Conservation (phyloP, 768 basidiomycete species). For the Dioszegia hungarica region DNA sequence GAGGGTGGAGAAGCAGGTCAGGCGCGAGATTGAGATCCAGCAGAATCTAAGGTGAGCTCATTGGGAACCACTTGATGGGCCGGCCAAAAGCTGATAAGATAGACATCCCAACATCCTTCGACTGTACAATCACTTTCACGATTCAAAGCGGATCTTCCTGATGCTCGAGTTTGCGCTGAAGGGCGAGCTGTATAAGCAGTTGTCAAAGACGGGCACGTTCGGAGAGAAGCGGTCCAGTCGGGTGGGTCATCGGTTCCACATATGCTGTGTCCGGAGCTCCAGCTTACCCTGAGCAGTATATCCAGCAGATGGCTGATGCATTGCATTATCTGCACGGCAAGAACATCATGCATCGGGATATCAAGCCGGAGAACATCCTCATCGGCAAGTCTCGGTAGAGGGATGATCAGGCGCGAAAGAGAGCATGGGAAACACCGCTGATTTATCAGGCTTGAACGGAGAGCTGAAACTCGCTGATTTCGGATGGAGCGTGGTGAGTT, state of each 20-base stretch:
- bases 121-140: constrained; percentile 96
- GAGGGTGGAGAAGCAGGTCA: constrained; percentile 91
- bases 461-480: constrained; percentile 98
- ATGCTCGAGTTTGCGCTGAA: constrained; percentile 98
- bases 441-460: constrained; percentile 61
- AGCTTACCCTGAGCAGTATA: constrained; percentile 59
- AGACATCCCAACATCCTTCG: constrained; percentile 91
- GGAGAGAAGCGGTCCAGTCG: constrained; percentile 75
- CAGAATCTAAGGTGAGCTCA: constrained; percentile 64
- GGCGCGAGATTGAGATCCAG: constrained; percentile 97
- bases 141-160: constrained; percentile 92
- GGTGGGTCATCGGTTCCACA: constrained; percentile 39
- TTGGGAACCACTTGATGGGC: not conserved
- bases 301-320: constrained; percentile 98
- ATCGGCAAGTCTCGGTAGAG: constrained; percentile 57
- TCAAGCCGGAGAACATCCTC: constrained; percentile 96
- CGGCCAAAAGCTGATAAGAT: not conserved
- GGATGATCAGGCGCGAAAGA: not conserved
- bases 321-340: constrained; percentile 85
- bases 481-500: constrained; percentile 69
- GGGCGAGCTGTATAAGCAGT: constrained; percentile 94
- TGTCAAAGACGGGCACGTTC: constrained; percentile 79
- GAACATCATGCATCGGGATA: constrained; percentile 97
- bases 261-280: not conserved
- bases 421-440: not conserved